A percentile compares a stretch with the other conserved stretches of the same genome.
Evolutionary conservation across 2,329 filamentous ascomycete genomes (phyloP).

Genomic region (Cryphonectria naterciae): DNA sequence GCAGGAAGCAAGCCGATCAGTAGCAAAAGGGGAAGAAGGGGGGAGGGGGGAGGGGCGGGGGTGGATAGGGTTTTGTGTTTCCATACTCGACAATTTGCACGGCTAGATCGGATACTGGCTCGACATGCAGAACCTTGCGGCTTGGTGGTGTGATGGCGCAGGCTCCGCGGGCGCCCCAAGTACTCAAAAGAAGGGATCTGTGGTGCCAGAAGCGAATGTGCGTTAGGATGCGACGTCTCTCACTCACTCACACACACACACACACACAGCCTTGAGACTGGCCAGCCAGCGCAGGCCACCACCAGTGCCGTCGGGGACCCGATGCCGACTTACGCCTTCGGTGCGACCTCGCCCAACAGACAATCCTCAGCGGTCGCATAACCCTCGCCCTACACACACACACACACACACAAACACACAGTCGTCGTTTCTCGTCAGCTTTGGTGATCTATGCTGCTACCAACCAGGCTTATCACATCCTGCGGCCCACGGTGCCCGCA

Average conservation of each 20-base stretch:
- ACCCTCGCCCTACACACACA: constrained; percentile 37
- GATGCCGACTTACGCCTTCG: constrained; percentile 48
- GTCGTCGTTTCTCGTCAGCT: constrained; percentile 14
- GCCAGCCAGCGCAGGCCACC: constrained; percentile 3
- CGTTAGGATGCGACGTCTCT: constrained; percentile 16
- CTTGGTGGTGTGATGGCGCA: constrained; percentile 46
- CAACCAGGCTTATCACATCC: not conserved
- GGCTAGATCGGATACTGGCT: constrained; percentile 38
- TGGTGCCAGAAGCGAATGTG: constrained; percentile 21
- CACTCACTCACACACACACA: constrained; percentile 8
- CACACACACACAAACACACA: constrained; percentile 30
- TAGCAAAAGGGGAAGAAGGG: constrained; percentile 31
- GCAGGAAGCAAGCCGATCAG: constrained; percentile 5
- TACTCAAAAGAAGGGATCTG: constrained; percentile 47
- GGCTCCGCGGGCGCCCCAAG: constrained; percentile 52
- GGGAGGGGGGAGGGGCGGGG: constrained; percentile 30
- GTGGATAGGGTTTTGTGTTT: not conserved
- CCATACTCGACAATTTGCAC: constrained; percentile 63
- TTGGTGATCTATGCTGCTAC: not conserved
- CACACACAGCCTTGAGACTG: not conserved
- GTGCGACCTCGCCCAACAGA: constrained; percentile 48
- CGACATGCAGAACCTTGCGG: constrained; percentile 29
- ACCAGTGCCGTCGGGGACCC: not conserved
- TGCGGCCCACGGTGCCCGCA: not conserved
- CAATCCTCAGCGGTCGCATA: constrained; percentile 51